Evolutionary conservation across 768 basidiomycete genomes (phyloP), one percentile per base, ranked within the genome.

Genomic region (Panaeolus cyanescens): DNA sequence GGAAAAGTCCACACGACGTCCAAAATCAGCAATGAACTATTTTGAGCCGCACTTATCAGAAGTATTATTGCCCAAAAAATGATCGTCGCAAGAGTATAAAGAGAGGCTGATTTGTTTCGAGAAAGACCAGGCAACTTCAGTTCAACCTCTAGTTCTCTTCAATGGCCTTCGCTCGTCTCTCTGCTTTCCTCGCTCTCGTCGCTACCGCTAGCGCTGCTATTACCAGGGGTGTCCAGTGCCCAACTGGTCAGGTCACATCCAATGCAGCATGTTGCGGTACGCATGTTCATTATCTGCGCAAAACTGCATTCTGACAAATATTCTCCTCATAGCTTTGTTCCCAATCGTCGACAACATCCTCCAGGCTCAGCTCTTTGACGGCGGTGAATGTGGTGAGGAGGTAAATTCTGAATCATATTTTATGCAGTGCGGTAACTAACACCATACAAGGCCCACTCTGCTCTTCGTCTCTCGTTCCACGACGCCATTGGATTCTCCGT

Each of bases 401-500:
- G 72, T 70, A 34, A 3, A 56, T 65, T 2, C 56, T 54, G 57
- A 72, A 59, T 56, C 50, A 33, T 30, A 17, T 9, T 17, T 40
- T 13, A 54, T 30, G 40, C 4, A 17, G 10, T 13, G 33, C 13
- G 30, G 4, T 15, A 20, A 22, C 25, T 56, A 3, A 56, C 22
- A 12, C 12, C 54, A n/a, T 33, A 9, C 32, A 30, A 70, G 72
- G 73, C 61, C 39, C 72, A 71, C 37, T 67, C 71, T 53, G 65
- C 74, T 37, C 71, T 78, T 36, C 68, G 77, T 32, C 64, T 78
- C 34, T 65, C 74, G 10, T 78, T 78, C 72, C 77, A 81, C 65
- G 80, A 80, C 59, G 77, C 79, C 15, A 80, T 80, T 60, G 80
- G 76, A 17, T 77, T 80, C 62, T 80, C 79, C 31, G 33, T 45